Conservation (phyloP, 2,329 filamentous ascomycete genomes). For the Aspergillus costaricaensis region DNA sequence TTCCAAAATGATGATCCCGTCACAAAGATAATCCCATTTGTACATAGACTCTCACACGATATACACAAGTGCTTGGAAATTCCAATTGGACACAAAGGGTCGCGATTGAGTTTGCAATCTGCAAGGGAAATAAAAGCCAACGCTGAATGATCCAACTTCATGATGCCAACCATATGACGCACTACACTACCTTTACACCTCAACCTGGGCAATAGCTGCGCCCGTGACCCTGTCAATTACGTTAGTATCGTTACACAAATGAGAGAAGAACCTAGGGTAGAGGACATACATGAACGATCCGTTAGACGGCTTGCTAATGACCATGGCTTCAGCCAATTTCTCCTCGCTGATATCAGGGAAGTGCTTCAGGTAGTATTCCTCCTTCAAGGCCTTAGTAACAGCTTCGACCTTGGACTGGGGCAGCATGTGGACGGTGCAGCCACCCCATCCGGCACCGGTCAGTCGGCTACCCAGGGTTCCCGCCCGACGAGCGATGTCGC, state of each 20-base stretch:
- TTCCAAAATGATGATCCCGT: neutral
- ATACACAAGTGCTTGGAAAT: neutral
- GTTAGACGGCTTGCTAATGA: constrained; percentile 75
- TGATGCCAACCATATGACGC: constrained; percentile 13
- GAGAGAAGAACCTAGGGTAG: neutral
- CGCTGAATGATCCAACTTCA: constrained; percentile 4
- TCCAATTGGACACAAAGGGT: neutral
- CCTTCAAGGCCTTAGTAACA: constrained; percentile 75
- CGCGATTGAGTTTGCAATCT: neutral
- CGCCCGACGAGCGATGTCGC: constrained; percentile 71
- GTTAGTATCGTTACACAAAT: constrained; percentile 16
- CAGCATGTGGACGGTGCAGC: constrained; percentile 91
- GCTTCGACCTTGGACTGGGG: constrained; percentile 76
- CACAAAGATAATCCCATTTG: constrained; percentile 8
- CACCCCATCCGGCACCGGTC: constrained; percentile 95
- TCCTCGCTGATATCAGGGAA: constrained; percentile 69
- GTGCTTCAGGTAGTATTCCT: constrained; percentile 77
- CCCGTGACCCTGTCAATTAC: constrained; percentile 35
- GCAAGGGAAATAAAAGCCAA: constrained; percentile 1
- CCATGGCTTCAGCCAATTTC: constrained; percentile 75
- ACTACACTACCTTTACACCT: constrained; percentile 22
- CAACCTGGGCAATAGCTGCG: constrained; percentile 38
- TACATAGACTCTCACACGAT: neutral
- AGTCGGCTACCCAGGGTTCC: constrained; percentile 83
- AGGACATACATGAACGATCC: constrained; percentile 45